A percentile compares a stretch with the other conserved stretches of the same genome.
These are phyloP conservation scores for Ogataea saltuana DNA, from an alignment of 805 yeast species.

Conservation along the genomic window DNA sequence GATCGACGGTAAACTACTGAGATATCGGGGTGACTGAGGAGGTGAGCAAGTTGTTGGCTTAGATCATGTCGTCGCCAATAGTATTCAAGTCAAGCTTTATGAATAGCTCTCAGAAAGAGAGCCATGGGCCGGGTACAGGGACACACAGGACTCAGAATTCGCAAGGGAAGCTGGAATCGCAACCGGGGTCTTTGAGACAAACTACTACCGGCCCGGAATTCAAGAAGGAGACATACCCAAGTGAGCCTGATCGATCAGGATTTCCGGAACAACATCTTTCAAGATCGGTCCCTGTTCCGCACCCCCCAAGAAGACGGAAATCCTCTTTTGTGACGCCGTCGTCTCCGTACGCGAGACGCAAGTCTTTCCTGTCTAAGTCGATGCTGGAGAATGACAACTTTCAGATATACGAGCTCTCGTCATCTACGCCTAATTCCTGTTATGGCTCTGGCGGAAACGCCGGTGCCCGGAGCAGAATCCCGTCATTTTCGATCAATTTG, in stretches of 20 bases:
- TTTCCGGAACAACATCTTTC: constrained; percentile 4
- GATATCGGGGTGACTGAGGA: constrained; percentile 6
- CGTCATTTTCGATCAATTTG: constrained; percentile 46
- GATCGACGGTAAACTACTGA: not conserved
- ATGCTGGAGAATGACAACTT: constrained; percentile 60
- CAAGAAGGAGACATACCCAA: no score
- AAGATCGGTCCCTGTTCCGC: constrained; percentile 1
- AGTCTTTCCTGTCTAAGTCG: constrained; percentile 54
- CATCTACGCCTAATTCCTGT: constrained; percentile 26
- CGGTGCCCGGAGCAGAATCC: constrained; percentile 23
- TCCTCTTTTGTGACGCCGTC: constrained; percentile 40
- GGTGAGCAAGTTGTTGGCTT: constrained; percentile 4
- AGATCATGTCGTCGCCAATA: constrained; percentile 17
- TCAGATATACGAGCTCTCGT: constrained; percentile 49
- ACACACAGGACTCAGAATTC: no score
- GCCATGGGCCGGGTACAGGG: not conserved
- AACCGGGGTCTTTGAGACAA: no score
- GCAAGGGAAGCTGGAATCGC: no score
- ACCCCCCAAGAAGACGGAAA: constrained; percentile 22
- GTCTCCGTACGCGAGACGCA: constrained; percentile 56
- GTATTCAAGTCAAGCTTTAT: constrained; percentile 16
- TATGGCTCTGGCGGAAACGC: constrained; percentile 11
- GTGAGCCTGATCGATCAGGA: not conserved
- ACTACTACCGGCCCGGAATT: no score
- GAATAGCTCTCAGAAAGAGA: not conserved